A percentile compares a stretch with the other conserved stretches of the same genome.
Evolutionary conservation across 1,284 basidiomycete genomes (phyloP).

Genomic region (Marasmius tenuissimus): DNA sequence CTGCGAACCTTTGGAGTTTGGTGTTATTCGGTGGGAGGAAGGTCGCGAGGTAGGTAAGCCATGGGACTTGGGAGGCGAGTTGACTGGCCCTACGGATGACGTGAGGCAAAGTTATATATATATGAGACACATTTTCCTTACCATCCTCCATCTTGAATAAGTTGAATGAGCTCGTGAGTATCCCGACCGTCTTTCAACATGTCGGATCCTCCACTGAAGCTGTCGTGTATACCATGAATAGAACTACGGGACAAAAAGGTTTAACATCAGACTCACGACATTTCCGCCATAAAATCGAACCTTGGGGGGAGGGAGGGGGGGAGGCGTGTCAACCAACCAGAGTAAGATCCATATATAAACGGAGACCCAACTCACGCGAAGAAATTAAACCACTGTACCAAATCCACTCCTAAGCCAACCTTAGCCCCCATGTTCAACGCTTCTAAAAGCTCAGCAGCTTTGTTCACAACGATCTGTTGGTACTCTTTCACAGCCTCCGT

Average conservation of each 20-base stretch:
- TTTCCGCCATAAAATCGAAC: slow-evolving; percentile 1
- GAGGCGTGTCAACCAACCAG: background rate
- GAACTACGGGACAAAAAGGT: background rate
- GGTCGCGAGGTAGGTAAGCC: slow-evolving; percentile 6
- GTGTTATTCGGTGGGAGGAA: slow-evolving; percentile 10
- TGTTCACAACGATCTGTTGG: slow-evolving; percentile 38
- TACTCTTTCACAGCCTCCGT: slow-evolving; percentile 47
- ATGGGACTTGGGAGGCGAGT: slow-evolving; percentile 9
- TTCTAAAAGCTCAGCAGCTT: slow-evolving; percentile 37
- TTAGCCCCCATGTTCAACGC: slow-evolving; percentile 22
- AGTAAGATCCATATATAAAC: background rate
- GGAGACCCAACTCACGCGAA: slow-evolving; percentile 43
- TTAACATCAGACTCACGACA: background rate
- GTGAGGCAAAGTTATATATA: too few relatives aligned
- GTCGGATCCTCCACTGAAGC: background rate
- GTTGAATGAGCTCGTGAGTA: too few relatives aligned
- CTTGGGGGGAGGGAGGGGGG: background rate
- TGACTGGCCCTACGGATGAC: too few relatives aligned
- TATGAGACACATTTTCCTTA: too few relatives aligned
- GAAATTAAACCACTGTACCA: slow-evolving; percentile 46
- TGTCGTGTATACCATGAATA: background rate
- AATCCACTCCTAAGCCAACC: slow-evolving; percentile 26
- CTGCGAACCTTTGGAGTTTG: slow-evolving; percentile 29
- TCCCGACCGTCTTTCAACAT: too few relatives aligned
- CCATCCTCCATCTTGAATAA: too few relatives aligned